Evolutionary conservation across 2,329 filamentous ascomycete species (phyloP).

Genomic region (Fusarium palustre): DNA sequence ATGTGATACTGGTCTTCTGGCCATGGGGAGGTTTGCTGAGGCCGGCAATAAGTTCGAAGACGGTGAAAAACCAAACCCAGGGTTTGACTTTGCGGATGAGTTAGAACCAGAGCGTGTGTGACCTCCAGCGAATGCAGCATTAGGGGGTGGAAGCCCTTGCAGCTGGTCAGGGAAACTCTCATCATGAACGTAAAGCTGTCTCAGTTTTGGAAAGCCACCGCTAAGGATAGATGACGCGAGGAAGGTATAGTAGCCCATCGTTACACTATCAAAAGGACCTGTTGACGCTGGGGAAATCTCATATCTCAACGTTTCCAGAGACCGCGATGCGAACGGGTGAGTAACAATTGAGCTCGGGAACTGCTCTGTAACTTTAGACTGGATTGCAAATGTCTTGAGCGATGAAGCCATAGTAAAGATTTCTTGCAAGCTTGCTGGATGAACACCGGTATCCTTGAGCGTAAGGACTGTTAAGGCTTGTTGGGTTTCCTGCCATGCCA

Average conservation of each 20-base stretch:
- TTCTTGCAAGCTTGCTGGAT: slow-evolving; percentile 69
- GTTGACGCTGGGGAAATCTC: slow-evolving; percentile 77
- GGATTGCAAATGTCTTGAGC: slow-evolving; percentile 68
- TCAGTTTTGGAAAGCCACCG: slow-evolving; percentile 78
- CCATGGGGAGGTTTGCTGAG: slow-evolving; percentile 41
- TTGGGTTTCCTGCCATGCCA: slow-evolving; percentile 70
- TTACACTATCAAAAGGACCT: slow-evolving; percentile 67
- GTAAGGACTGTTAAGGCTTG: slow-evolving; percentile 74
- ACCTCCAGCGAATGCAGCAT: slow-evolving; percentile 48
- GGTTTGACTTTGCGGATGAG: slow-evolving; percentile 43
- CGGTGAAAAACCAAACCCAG: slow-evolving; percentile 44
- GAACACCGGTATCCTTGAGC: slow-evolving; percentile 78
- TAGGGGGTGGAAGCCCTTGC: slow-evolving; percentile 76
- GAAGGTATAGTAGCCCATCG: slow-evolving; percentile 82
- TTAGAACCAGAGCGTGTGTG: slow-evolving; percentile 52
- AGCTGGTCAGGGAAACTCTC: slow-evolving; percentile 84
- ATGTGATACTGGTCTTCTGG: slow-evolving; percentile 49
- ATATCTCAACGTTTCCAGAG: slow-evolving; percentile 80
- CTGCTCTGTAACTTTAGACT: slow-evolving; percentile 61
- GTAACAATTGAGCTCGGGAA: slow-evolving; percentile 62
- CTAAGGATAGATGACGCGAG: slow-evolving; percentile 84
- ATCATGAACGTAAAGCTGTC: slow-evolving; percentile 86
- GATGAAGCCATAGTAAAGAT: slow-evolving; percentile 68
- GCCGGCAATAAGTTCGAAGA: slow-evolving; percentile 39
- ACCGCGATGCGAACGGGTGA: slow-evolving; percentile 74